These are phyloP conservation scores for Candida ponderosae DNA, from an alignment of 805 yeast genomes.

Conservation along the genomic window DNA sequence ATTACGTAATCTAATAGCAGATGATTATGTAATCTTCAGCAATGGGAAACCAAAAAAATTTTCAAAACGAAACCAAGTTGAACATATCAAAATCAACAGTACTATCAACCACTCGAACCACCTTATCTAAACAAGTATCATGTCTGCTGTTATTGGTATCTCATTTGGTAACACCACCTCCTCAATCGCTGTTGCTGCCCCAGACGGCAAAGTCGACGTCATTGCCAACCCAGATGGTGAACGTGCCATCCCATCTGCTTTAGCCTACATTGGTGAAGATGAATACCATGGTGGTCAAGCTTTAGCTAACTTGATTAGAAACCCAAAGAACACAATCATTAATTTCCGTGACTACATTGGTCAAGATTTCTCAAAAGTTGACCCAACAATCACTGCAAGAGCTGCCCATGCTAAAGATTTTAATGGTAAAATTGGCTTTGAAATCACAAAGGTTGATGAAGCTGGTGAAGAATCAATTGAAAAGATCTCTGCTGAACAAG, in stretches of 20 bases:
- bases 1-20: too few species aligned
- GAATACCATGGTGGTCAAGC: conserved; percentile 99
- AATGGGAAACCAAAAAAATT: background rate
- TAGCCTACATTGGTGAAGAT: conserved; percentile 88
- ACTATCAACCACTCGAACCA: background rate
- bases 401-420: conserved; percentile 64
- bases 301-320: conserved; percentile 82
- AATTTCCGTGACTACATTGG: conserved; percentile 95
- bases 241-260: conserved; percentile 88
- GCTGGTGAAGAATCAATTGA: conserved; percentile 40
- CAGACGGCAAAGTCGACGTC: conserved; percentile 91
- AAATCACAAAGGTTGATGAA: conserved; percentile 28
- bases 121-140: conserved; percentile 2
- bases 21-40: too few species aligned
- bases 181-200: conserved; percentile 79
- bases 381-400: conserved; percentile 51
- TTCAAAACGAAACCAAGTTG: background rate
- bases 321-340: conserved; percentile 76
- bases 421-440: conserved; percentile 65
- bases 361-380: conserved; percentile 59
- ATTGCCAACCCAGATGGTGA: conserved; percentile 99
- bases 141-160: conserved; percentile 75
- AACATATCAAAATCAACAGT: background rate
- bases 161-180: conserved; percentile 96
- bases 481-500: conserved; percentile 64